These are phyloP conservation scores for Suhomyces yuchorum DNA, from an alignment of 1,139 yeast genomes.

Conservation along the genomic window DNA sequence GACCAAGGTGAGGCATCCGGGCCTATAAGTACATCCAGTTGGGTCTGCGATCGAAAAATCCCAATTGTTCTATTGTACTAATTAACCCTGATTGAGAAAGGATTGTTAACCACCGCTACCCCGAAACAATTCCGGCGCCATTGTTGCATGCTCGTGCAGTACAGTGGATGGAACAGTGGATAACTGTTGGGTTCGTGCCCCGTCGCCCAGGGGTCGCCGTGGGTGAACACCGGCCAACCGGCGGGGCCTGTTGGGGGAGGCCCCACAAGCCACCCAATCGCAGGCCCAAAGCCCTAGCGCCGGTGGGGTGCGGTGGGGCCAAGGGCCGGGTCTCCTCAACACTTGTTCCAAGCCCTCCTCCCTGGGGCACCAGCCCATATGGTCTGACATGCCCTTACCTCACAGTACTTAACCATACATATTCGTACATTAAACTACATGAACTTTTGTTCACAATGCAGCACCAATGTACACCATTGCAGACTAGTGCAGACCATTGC, in stretches of 20 bases:
- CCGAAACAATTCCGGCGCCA: conserved; percentile 6
- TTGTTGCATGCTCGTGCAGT: conserved; percentile 5
- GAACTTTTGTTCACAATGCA: background rate
- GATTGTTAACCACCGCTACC: conserved; percentile 2
- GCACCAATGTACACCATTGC: too few species aligned
- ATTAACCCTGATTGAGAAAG: conserved; percentile 12
- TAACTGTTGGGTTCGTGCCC: background rate
- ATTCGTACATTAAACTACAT: background rate
- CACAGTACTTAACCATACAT: background rate
- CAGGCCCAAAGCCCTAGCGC: too few species aligned
- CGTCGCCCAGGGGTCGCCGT: background rate
- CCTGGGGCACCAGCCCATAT: background rate
- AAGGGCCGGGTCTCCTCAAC: too few species aligned
- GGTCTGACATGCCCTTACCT: background rate
- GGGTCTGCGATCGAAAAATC: conserved; percentile 1
- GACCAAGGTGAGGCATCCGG: background rate
- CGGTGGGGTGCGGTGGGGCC: too few species aligned
- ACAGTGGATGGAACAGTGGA: background rate
- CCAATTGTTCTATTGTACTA: conserved; percentile 7
- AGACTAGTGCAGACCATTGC: too few species aligned
- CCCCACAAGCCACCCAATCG: background rate
- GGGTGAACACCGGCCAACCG: too few species aligned
- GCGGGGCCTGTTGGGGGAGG: too few species aligned
- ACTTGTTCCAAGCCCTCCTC: too few species aligned
- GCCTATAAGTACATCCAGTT: conserved; percentile 4